Percentiles rank a stretch among this genome's conserved stretches.
Evolutionary conservation across 23 red algal genomes (phyloP).

Genomic region (Gracilaria domingensis): DNA sequence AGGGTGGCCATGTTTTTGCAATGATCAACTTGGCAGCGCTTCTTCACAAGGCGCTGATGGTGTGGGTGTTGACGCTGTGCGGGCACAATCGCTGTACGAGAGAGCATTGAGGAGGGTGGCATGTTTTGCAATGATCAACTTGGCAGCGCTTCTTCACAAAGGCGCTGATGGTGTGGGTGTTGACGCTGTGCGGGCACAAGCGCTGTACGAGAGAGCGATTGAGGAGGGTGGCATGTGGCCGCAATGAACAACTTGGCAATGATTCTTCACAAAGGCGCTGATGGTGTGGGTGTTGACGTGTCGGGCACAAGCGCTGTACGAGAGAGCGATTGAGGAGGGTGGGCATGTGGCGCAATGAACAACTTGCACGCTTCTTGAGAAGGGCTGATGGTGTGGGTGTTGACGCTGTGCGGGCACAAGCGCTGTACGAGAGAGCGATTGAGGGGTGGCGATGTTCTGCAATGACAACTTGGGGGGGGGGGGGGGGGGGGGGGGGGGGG

Average conservation of each 20-base stretch:
- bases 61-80: no score
- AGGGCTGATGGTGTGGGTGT: constrained; percentile 2
- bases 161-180: background rate
- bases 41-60: background rate
- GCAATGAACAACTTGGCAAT: background rate
- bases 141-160: background rate
- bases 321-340: constrained; percentile 28
- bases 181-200: no score
- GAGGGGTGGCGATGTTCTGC: background rate
- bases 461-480: no score
- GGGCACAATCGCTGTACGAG: no score
- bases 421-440: background rate
- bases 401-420: no score
- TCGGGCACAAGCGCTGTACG: no score
- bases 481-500: no score
- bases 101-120: constrained; percentile 14
- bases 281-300: no score
- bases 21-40: background rate
- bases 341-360: no score
- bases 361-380: background rate
- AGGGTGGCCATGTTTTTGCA: background rate
- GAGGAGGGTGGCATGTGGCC: background rate
- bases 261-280: background rate
- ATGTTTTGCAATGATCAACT: background rate
- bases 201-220: constrained; percentile 1